Base-by-base conservation (phyloP, 2,329 filamentous ascomycete species). In the Moelleriella libera region DNA sequence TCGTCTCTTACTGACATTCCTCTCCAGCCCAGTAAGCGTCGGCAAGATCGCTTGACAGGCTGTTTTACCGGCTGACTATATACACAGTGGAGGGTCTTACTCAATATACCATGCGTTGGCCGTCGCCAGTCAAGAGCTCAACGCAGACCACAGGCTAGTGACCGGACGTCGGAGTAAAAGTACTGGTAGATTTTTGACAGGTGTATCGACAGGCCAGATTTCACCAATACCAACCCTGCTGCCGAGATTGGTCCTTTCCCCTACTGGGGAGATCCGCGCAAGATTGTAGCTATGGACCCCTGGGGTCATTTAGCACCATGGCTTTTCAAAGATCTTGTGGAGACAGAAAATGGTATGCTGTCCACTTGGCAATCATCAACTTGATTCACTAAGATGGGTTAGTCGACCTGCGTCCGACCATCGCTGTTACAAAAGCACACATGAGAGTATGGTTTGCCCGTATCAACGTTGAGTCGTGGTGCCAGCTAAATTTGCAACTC, bases 251-350 rank as follows among this genome's bases (percentile, higher is more conserved):
- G 88, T 0, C 88, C 87, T 6, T 94, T 94, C 57, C 82, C 86
- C 6, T 80, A 92, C 66, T 98, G 90, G 90, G 78, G 76, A 30
- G 86, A 94, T 60, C 78, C 77, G 58, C 88, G 87, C 65, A 97
- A 96, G 71, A 97, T 98, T 52, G 90, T 97, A 11, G 87, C 90
- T 14, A 95, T 98, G 88, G 92, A 97, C 61, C 90, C 90, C 0
- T 86, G 84, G 63, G 90, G 92, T 6, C 92, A 97, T 68, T 70
- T 95, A 50, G 78, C 83, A 7, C 86, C 87, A 7, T 89, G 83
- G 82, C 67, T 94, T 2, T 94, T 83, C 69, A 85, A 84, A 53
- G 80, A 90, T 52, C 74, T 78, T 43, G 88, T 92, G 57, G 74
- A 85, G 45, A 80, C 83, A 45, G 80, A 96, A 43, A 79, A 87